These are phyloP conservation scores for Ilex paraguariensis DNA, from an alignment of 305 asterid species.

Conservation along the genomic window DNA sequence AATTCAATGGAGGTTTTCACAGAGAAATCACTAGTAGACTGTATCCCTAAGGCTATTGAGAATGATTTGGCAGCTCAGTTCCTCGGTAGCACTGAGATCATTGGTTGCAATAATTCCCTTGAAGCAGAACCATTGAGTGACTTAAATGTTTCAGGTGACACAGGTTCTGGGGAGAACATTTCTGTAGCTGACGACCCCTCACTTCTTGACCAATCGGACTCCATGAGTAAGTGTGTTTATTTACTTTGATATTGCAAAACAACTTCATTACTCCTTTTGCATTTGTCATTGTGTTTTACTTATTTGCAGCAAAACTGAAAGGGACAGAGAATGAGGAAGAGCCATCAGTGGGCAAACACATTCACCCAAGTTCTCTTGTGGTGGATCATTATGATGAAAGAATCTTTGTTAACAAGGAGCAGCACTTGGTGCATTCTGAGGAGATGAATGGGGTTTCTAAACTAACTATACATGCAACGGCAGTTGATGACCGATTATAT, in stretches of 20 bases:
- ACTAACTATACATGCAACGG: not conserved
- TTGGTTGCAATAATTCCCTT: slow-evolving; percentile 8
- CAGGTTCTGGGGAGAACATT: slow-evolving; percentile 13
- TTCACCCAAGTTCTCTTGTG: slow-evolving; percentile 2
- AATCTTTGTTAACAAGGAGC: slow-evolving; percentile 14
- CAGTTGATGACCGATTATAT: slow-evolving; percentile 17
- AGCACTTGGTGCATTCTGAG: slow-evolving; percentile 8
- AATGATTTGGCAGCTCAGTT: slow-evolving; percentile 16
- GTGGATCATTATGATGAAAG: slow-evolving; percentile 3
- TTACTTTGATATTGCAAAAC: not conserved
- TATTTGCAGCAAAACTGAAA: slow-evolving; percentile 25
- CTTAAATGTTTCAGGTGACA: slow-evolving; percentile 17
- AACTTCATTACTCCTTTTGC: not conserved
- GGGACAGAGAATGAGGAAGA: slow-evolving; percentile 21
- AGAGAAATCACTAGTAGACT: slow-evolving; percentile 14
- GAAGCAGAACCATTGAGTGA: slow-evolving; percentile 14
- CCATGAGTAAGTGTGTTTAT: slow-evolving; percentile 18
- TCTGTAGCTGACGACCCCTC: slow-evolving; percentile 10
- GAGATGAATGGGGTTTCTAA: slow-evolving; percentile 9
- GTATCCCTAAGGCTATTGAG: slow-evolving; percentile 12
- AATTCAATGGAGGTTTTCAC: slow-evolving; percentile 11
- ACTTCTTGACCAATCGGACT: slow-evolving; percentile 15
- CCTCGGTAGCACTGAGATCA: slow-evolving; percentile 14
- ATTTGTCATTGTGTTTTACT: not conserved
- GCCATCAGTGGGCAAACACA: not conserved